A percentile compares a stretch with the other conserved stretches of the same genome.
Evolutionary conservation across 495 filamentous ascomycete species (phyloP).

Genomic region (Trichodelitschia bisporula): DNA sequence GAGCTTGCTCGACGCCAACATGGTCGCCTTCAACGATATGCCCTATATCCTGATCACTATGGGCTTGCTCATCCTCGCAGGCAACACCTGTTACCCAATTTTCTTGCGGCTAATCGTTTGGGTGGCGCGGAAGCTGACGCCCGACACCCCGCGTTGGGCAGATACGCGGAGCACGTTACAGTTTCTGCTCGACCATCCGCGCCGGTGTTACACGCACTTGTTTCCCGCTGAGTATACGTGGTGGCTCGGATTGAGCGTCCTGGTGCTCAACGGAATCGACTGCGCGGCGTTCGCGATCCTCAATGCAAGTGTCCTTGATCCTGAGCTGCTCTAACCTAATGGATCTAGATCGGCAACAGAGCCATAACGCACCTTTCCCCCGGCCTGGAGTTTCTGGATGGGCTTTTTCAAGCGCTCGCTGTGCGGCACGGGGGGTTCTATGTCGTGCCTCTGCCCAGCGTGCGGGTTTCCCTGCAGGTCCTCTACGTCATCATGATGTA

Average conservation of each 20-base stretch:
- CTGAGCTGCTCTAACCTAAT: not conserved
- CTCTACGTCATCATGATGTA: constrained; percentile 93
- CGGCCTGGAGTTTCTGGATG: constrained; percentile 41
- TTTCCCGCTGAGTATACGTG: constrained; percentile 57
- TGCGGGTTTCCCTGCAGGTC: constrained; percentile 50
- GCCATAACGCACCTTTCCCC: constrained; percentile 30
- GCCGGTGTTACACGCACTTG: constrained; percentile 61
- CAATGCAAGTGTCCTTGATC: constrained; percentile 19
- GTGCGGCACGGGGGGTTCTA: constrained; percentile 71
- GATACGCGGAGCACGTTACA: constrained; percentile 38
- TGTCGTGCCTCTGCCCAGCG: constrained; percentile 42
- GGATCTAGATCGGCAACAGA: constrained; percentile 47
- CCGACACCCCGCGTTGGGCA: constrained; percentile 19
- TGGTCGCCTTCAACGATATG: constrained; percentile 38
- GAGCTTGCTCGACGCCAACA: constrained; percentile 61
- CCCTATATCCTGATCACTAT: constrained; percentile 55
- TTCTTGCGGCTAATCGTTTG: constrained; percentile 60
- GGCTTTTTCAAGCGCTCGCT: constrained; percentile 62
- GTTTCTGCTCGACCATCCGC: constrained; percentile 60
- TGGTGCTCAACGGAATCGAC: constrained; percentile 56
- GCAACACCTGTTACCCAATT: constrained; percentile 60
- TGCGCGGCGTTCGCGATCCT: constrained; percentile 64
- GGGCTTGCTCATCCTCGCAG: constrained; percentile 54
- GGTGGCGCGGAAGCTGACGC: constrained; percentile 26
- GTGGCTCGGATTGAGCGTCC: constrained; percentile 50